phyloP scores from a whole-genome alignment of 129 eudicot species.

The Artemisia tridentata region DNA sequence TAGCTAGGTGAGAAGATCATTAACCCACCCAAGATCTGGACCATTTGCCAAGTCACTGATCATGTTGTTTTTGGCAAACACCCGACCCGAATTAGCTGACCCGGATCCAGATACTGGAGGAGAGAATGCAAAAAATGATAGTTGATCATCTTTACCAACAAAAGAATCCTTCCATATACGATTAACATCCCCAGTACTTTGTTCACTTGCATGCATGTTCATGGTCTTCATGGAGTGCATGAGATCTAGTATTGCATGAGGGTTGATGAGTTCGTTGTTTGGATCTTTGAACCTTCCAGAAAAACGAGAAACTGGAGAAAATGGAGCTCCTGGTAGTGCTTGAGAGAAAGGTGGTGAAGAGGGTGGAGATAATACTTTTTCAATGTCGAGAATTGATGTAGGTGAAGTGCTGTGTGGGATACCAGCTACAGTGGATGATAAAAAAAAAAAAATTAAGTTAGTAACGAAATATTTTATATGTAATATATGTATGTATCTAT shows the following conservation, averaged over 20 bases:
- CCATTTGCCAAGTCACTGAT: slow-evolving; percentile 32
- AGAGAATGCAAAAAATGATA: slow-evolving; percentile 44
- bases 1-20: slow-evolving; percentile 65
- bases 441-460: no score
- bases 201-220: slow-evolving; percentile 27
- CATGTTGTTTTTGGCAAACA: not conserved
- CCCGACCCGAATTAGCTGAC: not conserved
- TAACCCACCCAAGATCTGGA: slow-evolving; percentile 87
- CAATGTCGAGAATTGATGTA: slow-evolving; percentile 48
- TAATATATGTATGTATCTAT: no score
- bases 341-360: slow-evolving; percentile 44
- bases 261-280: slow-evolving; percentile 44
- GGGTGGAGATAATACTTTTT: slow-evolving; percentile 42
- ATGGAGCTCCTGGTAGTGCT: not conserved
- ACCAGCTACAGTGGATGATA: no score
- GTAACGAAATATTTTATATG: no score
- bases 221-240: slow-evolving; percentile 51
- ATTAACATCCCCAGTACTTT: not conserved
- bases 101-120: slow-evolving; percentile 38
- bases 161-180: slow-evolving; percentile 35
- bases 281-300: slow-evolving; percentile 46
- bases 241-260: slow-evolving; percentile 40
- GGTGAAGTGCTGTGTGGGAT: slow-evolving; percentile 38
- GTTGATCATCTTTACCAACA: slow-evolving; percentile 33
- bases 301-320: slow-evolving; percentile 38